These are phyloP conservation scores for Yamadazyma insecticola DNA, from an alignment of 805 yeast species.

Conservation along the genomic window DNA sequence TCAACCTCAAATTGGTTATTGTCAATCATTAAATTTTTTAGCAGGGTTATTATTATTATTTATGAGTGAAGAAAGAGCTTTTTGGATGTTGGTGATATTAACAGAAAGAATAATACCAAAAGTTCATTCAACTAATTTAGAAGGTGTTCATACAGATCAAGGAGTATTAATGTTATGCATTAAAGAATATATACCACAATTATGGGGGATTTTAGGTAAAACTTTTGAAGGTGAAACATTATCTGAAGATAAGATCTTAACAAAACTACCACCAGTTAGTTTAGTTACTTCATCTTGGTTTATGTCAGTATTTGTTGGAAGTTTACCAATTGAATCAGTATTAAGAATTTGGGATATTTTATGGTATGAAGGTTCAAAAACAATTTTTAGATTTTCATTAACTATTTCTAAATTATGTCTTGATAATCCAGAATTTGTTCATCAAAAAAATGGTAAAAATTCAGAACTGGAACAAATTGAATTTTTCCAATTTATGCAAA, in stretches of 20 bases:
- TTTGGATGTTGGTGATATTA: conserved; percentile 93
- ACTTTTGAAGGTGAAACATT: conserved; percentile 35
- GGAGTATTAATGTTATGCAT: conserved; percentile 88
- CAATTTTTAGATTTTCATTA: conserved; percentile 76
- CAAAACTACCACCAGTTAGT: conserved; percentile 83
- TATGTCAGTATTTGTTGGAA: conserved; percentile 93
- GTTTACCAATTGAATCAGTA: conserved; percentile 82
- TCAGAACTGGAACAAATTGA: conserved; percentile 40
- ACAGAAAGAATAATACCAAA: conserved; percentile 86
- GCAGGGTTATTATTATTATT: conserved; percentile 83
- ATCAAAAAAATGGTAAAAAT: conserved; percentile 13
- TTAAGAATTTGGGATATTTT: conserved; percentile 92
- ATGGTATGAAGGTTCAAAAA: conserved; percentile 87
- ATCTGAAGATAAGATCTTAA: conserved; percentile 50
- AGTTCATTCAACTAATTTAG: conserved; percentile 82
- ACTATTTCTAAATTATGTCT: conserved; percentile 68
- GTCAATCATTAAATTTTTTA: conserved; percentile 90
- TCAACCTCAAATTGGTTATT: conserved; percentile 89
- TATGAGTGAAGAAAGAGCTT: conserved; percentile 84
- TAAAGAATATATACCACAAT: conserved; percentile 74
- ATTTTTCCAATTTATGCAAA: conserved; percentile 80
- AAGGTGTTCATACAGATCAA: conserved; percentile 93
- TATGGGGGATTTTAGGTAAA: conserved; percentile 57
- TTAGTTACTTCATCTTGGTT: conserved; percentile 97
- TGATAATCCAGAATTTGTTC: conserved; percentile 56